Evolutionary conservation across 345 rosid species (phyloP), one percentile per base, ranked within the genome.

Genomic region (Lumnitzera littorea): DNA sequence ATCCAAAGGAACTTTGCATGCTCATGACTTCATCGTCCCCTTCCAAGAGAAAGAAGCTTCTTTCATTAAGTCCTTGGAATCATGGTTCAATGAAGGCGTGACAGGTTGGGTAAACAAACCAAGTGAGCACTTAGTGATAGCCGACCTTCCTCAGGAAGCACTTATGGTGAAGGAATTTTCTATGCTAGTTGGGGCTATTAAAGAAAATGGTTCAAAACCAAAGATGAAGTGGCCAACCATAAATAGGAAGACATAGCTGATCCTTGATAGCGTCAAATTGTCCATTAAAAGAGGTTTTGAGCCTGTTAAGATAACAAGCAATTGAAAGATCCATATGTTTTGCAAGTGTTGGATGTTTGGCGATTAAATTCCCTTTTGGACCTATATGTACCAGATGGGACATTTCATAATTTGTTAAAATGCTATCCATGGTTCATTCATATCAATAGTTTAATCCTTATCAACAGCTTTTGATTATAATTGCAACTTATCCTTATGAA

Each of bases 91-190:
- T 29, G 87, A 87, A 0, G 74, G 61, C 13, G 82, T 70, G 41
- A 80, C 88, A 0, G 79, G 76, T 14, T 82, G 83, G 90, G 70
- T 13, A 13, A 3, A 57, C 0, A 4, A 50, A 51, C 72, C 81
- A 6, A 82, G 81, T 48, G 76, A 80, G 60, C 88, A 86, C 71
- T 64, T 27, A 11, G 68, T 88, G 3, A 50, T 41, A 41, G 65
- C 66, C 17, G 79, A 81, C 60, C 62, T 89, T 57, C 87, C 98
- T 5, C 96, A 91, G 67, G 98, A 89, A 72, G 87, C 69, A 27
- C 67, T 77, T 64, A 84, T 89, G 98, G 91, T 91, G 64, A 79
- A 61, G 51, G 96, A 84, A 77, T 89, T 91, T 67, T 77, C 86
- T 11, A 54, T 72, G 62, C 67, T 88, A 76, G 95, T 85, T 2